phyloP scores from a whole-genome alignment of 208 protist genomes.

The Leishmania gerbilli region DNA sequence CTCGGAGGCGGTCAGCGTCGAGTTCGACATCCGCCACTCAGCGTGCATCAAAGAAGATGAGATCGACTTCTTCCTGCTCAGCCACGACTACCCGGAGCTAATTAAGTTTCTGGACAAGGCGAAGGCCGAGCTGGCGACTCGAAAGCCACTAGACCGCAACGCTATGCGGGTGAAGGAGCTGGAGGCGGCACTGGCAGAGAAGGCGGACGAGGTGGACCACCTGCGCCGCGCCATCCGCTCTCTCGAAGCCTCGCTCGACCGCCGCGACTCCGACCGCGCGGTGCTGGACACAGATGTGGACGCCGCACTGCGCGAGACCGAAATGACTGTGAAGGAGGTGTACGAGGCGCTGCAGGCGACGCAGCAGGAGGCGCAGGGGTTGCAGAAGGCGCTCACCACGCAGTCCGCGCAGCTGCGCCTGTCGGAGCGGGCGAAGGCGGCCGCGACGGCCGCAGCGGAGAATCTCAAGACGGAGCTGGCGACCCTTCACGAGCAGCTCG shows the following conservation, averaged over 20 bases:
- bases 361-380: constrained; percentile 24
- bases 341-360: constrained; percentile 51
- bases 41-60: constrained; percentile 32
- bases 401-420: constrained; percentile 22
- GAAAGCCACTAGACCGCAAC: constrained; percentile 26
- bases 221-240: constrained; percentile 32
- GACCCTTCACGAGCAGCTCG: constrained; percentile 18
- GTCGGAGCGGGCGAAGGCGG: constrained; percentile 22
- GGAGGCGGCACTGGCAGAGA: constrained; percentile 26
- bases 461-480: constrained; percentile 40
- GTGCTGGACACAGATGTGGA: constrained; percentile 42
- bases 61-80: constrained; percentile 49
- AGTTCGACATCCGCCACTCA: constrained; percentile 53
- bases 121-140: constrained; percentile 29
- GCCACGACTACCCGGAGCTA: constrained; percentile 48
- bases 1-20: constrained; percentile 44
- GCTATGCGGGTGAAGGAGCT: constrained; percentile 31
- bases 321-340: constrained; percentile 52
- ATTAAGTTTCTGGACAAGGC: constrained; percentile 29
- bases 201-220: constrained; percentile 24
- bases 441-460: constrained; percentile 38
- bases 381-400: constrained; percentile 20
- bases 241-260: constrained; percentile 48
- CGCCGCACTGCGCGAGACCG: constrained; percentile 56
- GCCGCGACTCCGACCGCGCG: constrained; percentile 37